Conservation (phyloP, 768 basidiomycete species). For the Leccinum longicurvipes region DNA sequence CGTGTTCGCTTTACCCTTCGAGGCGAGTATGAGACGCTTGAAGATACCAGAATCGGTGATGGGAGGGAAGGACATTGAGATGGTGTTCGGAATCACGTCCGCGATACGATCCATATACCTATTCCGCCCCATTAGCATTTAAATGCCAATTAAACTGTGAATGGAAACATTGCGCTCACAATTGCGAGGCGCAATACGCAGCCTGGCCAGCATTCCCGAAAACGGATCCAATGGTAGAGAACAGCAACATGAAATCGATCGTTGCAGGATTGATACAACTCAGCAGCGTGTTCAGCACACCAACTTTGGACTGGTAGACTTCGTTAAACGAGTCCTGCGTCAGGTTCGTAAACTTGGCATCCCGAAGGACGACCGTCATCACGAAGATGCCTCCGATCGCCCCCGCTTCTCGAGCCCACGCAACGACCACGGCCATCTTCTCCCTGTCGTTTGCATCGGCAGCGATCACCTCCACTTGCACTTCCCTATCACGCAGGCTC, state of each 20-base stretch:
- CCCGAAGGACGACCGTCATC: conserved; percentile 35
- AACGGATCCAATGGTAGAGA: conserved; percentile 34
- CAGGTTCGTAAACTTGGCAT: conserved; percentile 32
- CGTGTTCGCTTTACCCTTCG: conserved; percentile 29
- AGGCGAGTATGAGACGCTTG: conserved; percentile 29
- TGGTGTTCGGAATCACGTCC: conserved; percentile 27
- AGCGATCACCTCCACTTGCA: conserved; percentile 28
- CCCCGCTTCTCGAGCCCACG: conserved; percentile 19
- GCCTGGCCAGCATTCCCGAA: conserved; percentile 30
- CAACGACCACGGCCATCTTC: conserved; percentile 24
- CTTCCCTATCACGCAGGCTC: conserved; percentile 20
- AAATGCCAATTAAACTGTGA: neutral
- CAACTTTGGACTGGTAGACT: conserved; percentile 22
- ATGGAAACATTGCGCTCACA: conserved; percentile 11
- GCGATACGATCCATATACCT: conserved; percentile 34
- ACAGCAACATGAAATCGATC: conserved; percentile 33
- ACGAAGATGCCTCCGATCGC: conserved; percentile 33
- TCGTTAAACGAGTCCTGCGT: conserved; percentile 31
- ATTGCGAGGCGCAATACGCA: conserved; percentile 22
- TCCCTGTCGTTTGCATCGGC: conserved; percentile 23
- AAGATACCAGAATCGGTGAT: conserved; percentile 34
- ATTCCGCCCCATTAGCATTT: neutral
- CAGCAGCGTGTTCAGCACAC: conserved; percentile 16
- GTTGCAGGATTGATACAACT: conserved; percentile 13
- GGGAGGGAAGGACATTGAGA: conserved; percentile 34